A percentile compares a stretch with the other conserved stretches of the same genome.
These are phyloP conservation scores for Rhodotorula graminis DNA, from an alignment of 768 basidiomycete genomes.

Conservation along the genomic window DNA sequence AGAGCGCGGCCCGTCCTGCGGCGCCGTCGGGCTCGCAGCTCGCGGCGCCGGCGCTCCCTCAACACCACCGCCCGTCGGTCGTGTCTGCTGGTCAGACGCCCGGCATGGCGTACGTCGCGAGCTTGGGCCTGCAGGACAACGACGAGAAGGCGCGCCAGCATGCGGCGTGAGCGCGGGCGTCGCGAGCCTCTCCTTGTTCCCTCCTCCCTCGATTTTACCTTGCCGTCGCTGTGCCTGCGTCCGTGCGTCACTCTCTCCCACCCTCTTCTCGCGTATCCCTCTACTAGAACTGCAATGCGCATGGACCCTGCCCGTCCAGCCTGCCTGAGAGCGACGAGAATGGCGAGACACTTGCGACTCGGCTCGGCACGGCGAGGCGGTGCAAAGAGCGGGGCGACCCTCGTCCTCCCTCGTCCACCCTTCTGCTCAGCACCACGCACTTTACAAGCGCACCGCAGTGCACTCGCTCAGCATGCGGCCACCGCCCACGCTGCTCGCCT, in stretches of 20 bases:
- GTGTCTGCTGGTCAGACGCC: constrained; percentile 27
- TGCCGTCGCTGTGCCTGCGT: no score
- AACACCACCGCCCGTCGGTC: constrained; percentile 9
- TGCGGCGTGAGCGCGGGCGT: not conserved
- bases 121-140: not conserved
- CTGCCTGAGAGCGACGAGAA: no score
- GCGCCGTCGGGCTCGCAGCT: not conserved
- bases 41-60: not conserved
- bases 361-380: not conserved
- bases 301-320: not conserved
- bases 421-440: not conserved
- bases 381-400: not conserved
- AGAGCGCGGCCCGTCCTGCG: constrained; percentile 5
- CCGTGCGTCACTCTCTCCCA: not conserved
- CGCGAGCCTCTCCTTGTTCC: not conserved
- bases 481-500: constrained; percentile 22
- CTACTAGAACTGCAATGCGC: not conserved
- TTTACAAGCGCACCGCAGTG: not conserved
- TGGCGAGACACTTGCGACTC: not conserved
- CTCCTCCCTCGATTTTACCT: not conserved
- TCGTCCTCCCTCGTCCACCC: no score
- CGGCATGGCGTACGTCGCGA: constrained; percentile 8
- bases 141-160: not conserved
- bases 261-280: not conserved
- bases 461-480: not conserved